Percentiles rank a stretch among this genome's conserved stretches.
phyloP scores from a whole-genome alignment of 2,329 filamentous ascomycete genomes.

The Cadophora luteo-olivacea region DNA sequence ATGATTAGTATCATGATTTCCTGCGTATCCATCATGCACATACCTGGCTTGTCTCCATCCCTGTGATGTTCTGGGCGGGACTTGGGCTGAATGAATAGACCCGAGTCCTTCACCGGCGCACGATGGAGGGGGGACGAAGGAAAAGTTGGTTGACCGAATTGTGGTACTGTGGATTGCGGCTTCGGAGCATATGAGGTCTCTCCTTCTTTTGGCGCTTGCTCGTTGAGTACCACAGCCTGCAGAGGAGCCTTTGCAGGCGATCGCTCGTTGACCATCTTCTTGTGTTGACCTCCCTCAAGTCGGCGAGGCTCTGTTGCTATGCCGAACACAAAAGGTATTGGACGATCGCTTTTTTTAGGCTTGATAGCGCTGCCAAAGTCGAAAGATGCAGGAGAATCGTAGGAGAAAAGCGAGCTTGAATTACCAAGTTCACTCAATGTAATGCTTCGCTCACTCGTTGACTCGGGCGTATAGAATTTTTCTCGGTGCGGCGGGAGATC shows the following conservation, averaged over 20 bases:
- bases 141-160: slow-evolving; percentile 43
- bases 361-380: slow-evolving; percentile 28
- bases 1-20: not conserved
- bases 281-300: slow-evolving; percentile 5
- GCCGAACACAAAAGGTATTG: slow-evolving; percentile 36
- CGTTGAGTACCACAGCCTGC: slow-evolving; percentile 35
- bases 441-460: slow-evolving; percentile 24
- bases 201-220: slow-evolving; percentile 29
- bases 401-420: slow-evolving; percentile 43
- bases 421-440: slow-evolving; percentile 42
- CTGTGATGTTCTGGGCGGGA: slow-evolving; percentile 43
- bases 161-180: slow-evolving; percentile 32
- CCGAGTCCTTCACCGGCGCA: slow-evolving; percentile 35
- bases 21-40: not conserved
- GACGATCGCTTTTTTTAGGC: slow-evolving; percentile 23
- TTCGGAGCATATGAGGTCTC: slow-evolving; percentile 17
- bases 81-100: slow-evolving; percentile 44
- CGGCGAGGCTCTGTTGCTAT: slow-evolving; percentile 23
- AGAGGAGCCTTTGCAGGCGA: slow-evolving; percentile 43
- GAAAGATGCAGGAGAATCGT: slow-evolving; percentile 32
- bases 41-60: slow-evolving; percentile 37
- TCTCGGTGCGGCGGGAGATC: slow-evolving; percentile 20
- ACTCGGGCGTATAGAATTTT: slow-evolving; percentile 18
- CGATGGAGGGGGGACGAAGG: slow-evolving; percentile 44
- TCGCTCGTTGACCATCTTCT: slow-evolving; percentile 45